These are phyloP conservation scores for Arthroderma sp. DNA, from an alignment of 2,329 filamentous ascomycete species.

Conservation along the genomic window DNA sequence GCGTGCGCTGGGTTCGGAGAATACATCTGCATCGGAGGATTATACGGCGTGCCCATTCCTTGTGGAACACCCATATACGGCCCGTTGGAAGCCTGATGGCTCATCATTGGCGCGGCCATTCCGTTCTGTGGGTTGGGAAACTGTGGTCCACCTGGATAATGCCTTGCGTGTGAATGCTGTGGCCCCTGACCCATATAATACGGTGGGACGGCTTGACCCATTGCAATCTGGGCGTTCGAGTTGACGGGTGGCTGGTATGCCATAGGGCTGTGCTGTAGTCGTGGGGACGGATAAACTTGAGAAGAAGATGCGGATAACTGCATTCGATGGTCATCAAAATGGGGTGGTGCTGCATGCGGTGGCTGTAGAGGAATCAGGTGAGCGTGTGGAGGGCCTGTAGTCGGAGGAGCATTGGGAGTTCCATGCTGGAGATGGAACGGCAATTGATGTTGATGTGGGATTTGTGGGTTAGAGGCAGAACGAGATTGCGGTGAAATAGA, in stretches of 20 bases:
- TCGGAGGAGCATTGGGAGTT: conserved; percentile 52
- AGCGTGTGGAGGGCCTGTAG: conserved; percentile 61
- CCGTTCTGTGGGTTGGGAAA: conserved; percentile 59
- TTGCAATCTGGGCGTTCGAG: conserved; percentile 56
- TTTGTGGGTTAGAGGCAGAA: conserved; percentile 48
- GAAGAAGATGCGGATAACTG: conserved; percentile 68
- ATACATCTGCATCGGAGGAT: conserved; percentile 71
- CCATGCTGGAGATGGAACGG: conserved; percentile 71
- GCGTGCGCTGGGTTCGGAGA: conserved; percentile 61
- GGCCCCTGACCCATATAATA: conserved; percentile 58
- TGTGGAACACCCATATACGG: conserved; percentile 62
- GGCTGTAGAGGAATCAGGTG: conserved; percentile 65
- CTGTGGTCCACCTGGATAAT: conserved; percentile 57
- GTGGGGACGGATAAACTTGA: conserved; percentile 75
- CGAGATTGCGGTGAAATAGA: conserved; percentile 59
- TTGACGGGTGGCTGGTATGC: conserved; percentile 56
- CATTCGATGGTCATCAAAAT: conserved; percentile 74
- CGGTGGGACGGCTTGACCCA: conserved; percentile 57
- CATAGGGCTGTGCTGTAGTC: conserved; percentile 55
- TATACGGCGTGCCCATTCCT: conserved; percentile 50
- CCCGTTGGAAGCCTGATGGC: conserved; percentile 55
- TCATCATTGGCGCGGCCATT: conserved; percentile 74
- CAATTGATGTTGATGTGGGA: conserved; percentile 72
- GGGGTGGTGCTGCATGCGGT: conserved; percentile 53
- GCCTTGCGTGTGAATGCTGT: conserved; percentile 59